Percentiles rank a stretch among this genome's conserved stretches.
Conservation (phyloP, 2,329 filamentous ascomycete genomes). For the Colletotrichum aenigma region DNA sequence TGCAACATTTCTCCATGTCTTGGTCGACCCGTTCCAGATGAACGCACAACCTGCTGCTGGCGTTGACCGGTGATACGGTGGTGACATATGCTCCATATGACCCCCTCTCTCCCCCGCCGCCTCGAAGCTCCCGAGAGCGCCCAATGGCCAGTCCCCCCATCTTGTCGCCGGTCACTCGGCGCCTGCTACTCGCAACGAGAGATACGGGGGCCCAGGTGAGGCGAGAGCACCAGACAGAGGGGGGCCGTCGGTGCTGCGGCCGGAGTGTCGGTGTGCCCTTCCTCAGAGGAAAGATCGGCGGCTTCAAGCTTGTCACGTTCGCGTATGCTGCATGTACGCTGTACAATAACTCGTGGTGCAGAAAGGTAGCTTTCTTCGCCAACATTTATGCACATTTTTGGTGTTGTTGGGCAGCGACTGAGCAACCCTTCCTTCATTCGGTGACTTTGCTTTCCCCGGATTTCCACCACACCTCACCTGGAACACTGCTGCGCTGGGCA, state of each 20-base stretch:
- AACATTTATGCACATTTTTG: neutral
- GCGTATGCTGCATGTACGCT: neutral
- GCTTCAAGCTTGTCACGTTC: neutral
- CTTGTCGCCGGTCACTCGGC: conserved; percentile 6
- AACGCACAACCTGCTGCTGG: neutral
- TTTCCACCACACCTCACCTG: neutral
- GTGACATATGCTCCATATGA: neutral
- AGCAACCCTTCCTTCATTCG: neutral
- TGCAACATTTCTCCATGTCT: neutral
- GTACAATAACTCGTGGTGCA: neutral
- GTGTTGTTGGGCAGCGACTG: conserved; percentile 10
- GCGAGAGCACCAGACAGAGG: neutral
- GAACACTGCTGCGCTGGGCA: neutral
- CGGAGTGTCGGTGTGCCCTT: conserved; percentile 13
- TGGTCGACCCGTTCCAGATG: conserved; percentile 7
- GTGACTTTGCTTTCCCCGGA: neutral
- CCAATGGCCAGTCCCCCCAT: neutral
- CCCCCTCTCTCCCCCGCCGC: neutral
- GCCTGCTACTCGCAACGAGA: neutral
- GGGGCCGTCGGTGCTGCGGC: neutral
- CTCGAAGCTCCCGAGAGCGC: neutral
- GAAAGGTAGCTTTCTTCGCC: neutral
- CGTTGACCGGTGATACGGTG: neutral
- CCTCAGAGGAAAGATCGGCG: neutral
- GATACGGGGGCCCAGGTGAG: neutral